A percentile compares a stretch with the other conserved stretches of the same genome.
phyloP scores from a whole-genome alignment of 1,284 basidiomycete genomes.

The Boletus sp. region DNA sequence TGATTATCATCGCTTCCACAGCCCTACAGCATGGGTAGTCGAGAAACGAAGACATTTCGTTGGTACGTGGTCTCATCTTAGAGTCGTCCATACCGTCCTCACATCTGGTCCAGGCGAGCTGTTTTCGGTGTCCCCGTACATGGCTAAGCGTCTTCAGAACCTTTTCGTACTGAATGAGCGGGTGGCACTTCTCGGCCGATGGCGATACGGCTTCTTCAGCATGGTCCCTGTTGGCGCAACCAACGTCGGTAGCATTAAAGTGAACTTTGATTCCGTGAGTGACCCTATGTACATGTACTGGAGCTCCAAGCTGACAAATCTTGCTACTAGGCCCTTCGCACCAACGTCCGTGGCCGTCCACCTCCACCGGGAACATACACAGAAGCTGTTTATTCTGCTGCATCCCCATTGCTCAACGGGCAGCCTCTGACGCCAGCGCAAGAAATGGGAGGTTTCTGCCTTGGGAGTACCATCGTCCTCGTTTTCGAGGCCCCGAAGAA shows the following conservation, averaged over 20 bases:
- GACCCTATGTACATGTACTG: neutral
- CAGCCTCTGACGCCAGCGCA: conserved; percentile 88
- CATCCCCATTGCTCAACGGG: conserved; percentile 82
- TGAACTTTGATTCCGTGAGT: conserved; percentile 92
- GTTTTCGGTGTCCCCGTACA: conserved; percentile 96
- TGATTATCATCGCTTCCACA: conserved; percentile 98
- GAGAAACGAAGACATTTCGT: conserved; percentile 95
- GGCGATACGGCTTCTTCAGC: conserved; percentile 95
- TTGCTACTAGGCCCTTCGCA: conserved; percentile 66
- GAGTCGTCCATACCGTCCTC: neutral
- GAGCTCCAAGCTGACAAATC: conserved; percentile 9
- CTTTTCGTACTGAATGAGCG: conserved; percentile 98
- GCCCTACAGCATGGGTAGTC: conserved; percentile 95
- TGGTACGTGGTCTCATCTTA: conserved; percentile 49
- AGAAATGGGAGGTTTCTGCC: conserved; percentile 97
- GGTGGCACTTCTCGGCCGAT: conserved; percentile 94
- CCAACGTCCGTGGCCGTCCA: conserved; percentile 74
- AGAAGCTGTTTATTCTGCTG: conserved; percentile 88
- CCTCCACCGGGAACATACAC: conserved; percentile 89
- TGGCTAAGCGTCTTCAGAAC: conserved; percentile 91
- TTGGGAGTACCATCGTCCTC: conserved; percentile 96
- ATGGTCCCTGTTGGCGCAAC: conserved; percentile 99
- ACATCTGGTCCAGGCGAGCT: conserved; percentile 67
- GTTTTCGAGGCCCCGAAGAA: conserved; percentile 93
- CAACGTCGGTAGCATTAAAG: conserved; percentile 95